These are phyloP conservation scores for Amanita rubescens DNA, from an alignment of 768 basidiomycete genomes.

Conservation along the genomic window DNA sequence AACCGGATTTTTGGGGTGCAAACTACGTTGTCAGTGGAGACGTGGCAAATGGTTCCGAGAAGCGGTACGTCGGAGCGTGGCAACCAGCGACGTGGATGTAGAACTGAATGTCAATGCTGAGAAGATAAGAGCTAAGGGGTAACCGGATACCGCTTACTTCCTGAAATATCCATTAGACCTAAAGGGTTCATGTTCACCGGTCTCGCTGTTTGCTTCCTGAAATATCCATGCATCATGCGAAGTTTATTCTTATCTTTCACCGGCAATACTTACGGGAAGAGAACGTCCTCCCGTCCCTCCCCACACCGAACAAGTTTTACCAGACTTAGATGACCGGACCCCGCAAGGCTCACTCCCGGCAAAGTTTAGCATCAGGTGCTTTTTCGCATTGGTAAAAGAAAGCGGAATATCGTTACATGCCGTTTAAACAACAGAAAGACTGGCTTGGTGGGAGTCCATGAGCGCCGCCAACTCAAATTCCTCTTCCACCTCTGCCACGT, in stretches of 20 bases:
- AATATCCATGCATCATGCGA: too few species aligned
- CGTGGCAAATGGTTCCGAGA: neutral
- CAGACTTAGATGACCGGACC: too few species aligned
- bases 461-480: neutral
- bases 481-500: conserved; percentile 2
- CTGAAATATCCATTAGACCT: too few species aligned
- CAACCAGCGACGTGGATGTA: too few species aligned
- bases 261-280: neutral
- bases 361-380: neutral
- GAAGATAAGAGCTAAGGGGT: too few species aligned
- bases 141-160: too few species aligned
- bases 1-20: neutral
- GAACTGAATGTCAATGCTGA: too few species aligned
- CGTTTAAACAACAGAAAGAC: neutral
- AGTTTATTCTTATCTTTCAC: neutral
- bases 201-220: too few species aligned
- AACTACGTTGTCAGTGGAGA: neutral
- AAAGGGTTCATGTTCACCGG: too few species aligned
- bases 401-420: neutral
- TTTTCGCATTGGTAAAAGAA: neutral
- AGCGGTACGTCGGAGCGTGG: too few species aligned
- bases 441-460: neutral
- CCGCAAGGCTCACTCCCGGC: too few species aligned
- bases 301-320: neutral
- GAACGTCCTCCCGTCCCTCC: neutral